Conservation (phyloP, 2,329 filamentous ascomycete genomes). For the Colletotrichum gloeosporioides region DNA sequence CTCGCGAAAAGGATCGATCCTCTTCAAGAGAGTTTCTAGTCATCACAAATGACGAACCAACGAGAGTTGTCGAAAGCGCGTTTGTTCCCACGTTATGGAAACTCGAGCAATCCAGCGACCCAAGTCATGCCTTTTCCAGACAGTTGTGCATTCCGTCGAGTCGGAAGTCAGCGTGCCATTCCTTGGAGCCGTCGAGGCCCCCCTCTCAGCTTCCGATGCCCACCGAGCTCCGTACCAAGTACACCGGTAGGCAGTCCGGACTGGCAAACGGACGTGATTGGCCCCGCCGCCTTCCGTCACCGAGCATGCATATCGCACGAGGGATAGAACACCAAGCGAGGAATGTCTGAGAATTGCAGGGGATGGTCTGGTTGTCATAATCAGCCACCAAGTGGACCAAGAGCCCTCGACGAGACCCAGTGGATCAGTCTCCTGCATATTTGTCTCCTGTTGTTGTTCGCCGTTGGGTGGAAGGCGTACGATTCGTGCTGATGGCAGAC, state of each 20-base stretch:
- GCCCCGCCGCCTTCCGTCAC: background rate
- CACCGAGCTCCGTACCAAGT: background rate
- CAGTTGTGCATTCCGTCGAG: conserved; percentile 1
- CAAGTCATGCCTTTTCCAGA: conserved; percentile 8
- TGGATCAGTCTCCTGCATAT: conserved; percentile 21
- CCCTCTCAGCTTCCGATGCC: background rate
- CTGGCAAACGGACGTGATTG: background rate
- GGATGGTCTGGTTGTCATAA: conserved; percentile 14
- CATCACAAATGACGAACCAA: conserved; percentile 9
- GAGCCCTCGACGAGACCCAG: conserved; percentile 3
- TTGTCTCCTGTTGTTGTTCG: conserved; percentile 22
- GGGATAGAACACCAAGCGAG: conserved; percentile 12
- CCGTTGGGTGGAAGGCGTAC: conserved; percentile 8
- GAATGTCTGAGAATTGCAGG: conserved; percentile 22
- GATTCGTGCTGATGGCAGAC: conserved; percentile 7
- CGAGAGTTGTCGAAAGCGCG: conserved; percentile 1
- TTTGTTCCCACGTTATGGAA: conserved; percentile 6
- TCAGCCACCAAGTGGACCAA: conserved; percentile 18
- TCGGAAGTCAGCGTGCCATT: conserved; percentile 3
- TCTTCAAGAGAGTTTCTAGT: background rate
- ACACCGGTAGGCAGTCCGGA: background rate
- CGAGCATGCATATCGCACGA: conserved; percentile 7
- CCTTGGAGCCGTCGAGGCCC: conserved; percentile 13
- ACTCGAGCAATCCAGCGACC: conserved; percentile 11
- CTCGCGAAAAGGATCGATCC: background rate